A percentile compares a stretch with the other conserved stretches of the same genome.
Evolutionary conservation across 441 rosid genomes (phyloP).

Genomic region (Adansonia madagascariensis): DNA sequence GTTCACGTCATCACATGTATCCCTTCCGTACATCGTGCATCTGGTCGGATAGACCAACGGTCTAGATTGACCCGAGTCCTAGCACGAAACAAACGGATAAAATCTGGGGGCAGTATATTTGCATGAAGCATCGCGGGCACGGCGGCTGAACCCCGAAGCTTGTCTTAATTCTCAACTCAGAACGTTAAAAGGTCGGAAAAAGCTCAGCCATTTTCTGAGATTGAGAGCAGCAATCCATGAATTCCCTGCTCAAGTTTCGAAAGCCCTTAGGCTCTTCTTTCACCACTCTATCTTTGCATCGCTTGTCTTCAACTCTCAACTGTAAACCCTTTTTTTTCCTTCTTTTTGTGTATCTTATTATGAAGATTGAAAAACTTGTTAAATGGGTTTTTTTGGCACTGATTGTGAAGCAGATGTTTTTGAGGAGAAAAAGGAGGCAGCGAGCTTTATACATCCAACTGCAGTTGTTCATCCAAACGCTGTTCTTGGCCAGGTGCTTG

Average conservation of each 20-base stretch:
- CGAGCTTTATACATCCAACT: conserved; percentile 64
- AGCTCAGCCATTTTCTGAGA: neutral
- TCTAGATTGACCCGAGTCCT: neutral
- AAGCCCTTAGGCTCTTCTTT: conserved; percentile 39
- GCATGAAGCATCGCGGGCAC: neutral
- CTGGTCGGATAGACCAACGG: neutral
- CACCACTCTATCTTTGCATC: conserved; percentile 31
- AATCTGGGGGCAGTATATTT: neutral
- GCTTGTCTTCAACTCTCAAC: conserved; percentile 41
- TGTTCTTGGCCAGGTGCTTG: conserved; percentile 64
- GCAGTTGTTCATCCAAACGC: conserved; percentile 84
- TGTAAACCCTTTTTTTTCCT: conserved; percentile 28
- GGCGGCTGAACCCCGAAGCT: conserved; percentile 3
- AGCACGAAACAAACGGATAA: neutral
- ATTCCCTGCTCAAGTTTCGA: conserved; percentile 49
- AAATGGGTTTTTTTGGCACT: conserved; percentile 12
- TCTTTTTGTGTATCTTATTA: conserved; percentile 16
- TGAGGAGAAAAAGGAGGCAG: conserved; percentile 35
- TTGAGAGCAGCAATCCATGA: conserved; percentile 39
- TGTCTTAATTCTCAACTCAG: neutral
- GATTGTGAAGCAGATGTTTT: conserved; percentile 41
- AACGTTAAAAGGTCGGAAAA: neutral
- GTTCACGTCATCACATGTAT: neutral
- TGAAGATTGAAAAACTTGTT: conserved; percentile 22
- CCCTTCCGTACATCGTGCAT: neutral